Evolutionary conservation across 2,329 filamentous ascomycete species (phyloP).

Genomic region (Fusarium sp.): DNA sequence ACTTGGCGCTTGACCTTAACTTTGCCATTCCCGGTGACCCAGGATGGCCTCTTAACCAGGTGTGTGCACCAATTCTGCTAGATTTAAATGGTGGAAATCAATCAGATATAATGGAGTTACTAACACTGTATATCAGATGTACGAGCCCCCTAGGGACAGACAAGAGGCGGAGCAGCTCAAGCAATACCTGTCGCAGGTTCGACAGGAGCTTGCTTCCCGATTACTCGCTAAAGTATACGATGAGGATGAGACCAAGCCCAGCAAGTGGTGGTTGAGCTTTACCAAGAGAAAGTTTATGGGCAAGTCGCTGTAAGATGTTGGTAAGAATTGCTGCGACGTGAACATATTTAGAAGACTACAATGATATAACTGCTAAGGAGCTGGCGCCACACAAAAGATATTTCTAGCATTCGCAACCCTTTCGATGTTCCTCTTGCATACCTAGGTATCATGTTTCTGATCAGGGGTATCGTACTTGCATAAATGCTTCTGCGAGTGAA

Average conservation of each 20-base stretch:
- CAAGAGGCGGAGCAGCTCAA: slow-evolving; percentile 90
- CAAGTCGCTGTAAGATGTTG: slow-evolving; percentile 74
- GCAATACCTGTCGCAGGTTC: slow-evolving; percentile 91
- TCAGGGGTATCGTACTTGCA: neutral
- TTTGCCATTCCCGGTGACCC: slow-evolving; percentile 96
- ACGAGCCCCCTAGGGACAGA: slow-evolving; percentile 86
- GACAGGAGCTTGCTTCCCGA: slow-evolving; percentile 88
- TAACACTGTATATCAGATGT: slow-evolving; percentile 67
- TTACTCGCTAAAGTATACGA: slow-evolving; percentile 89
- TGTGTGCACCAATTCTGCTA: slow-evolving; percentile 47
- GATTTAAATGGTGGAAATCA: neutral
- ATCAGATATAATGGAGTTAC: neutral
- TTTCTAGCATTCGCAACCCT: slow-evolving; percentile 11
- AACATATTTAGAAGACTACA: slow-evolving; percentile 38
- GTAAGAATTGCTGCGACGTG: neutral
- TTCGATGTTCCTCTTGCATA: neutral
- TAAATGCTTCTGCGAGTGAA: neutral
- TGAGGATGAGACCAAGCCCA: slow-evolving; percentile 77
- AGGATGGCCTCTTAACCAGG: slow-evolving; percentile 91
- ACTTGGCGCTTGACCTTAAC: slow-evolving; percentile 89
- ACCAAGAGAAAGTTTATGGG: slow-evolving; percentile 99
- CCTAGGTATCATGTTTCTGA: neutral
- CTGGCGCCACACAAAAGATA: slow-evolving; percentile 38
- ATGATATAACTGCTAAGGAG: slow-evolving; percentile 34
- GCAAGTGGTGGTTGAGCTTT: slow-evolving; percentile 98